A percentile compares a stretch with the other conserved stretches of the same genome.
phyloP scores from a whole-genome alignment of 2,329 filamentous ascomycete genomes.

The Microdochium nivale region DNA sequence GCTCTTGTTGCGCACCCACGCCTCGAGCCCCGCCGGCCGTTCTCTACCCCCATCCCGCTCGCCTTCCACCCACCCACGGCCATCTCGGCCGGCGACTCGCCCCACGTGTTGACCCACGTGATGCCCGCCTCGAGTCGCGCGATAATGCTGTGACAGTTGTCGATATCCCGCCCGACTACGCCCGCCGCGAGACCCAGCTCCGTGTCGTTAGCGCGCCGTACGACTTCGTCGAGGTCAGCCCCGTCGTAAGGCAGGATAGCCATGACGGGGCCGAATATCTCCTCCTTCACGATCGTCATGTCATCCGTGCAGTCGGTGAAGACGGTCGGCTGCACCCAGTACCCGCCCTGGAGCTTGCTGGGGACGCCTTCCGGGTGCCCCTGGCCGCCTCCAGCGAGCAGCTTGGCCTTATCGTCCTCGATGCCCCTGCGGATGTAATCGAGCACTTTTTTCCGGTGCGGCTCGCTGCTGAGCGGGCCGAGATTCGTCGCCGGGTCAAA shows the following conservation, averaged over 20 bases:
- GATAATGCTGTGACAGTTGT: slow-evolving; percentile 63
- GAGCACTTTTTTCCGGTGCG: slow-evolving; percentile 71
- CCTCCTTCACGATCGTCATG: slow-evolving; percentile 73
- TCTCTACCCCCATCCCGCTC: slow-evolving; percentile 82
- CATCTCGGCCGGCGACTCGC: slow-evolving; percentile 89
- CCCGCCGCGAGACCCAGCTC: slow-evolving; percentile 74
- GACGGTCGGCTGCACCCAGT: slow-evolving; percentile 75
- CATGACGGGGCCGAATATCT: slow-evolving; percentile 88
- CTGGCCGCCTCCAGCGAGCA: slow-evolving; percentile 60
- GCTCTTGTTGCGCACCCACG: slow-evolving; percentile 82
- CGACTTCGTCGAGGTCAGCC: slow-evolving; percentile 50
- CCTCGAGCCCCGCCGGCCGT: slow-evolving; percentile 71
- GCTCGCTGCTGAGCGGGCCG: slow-evolving; percentile 68
- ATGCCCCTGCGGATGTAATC: slow-evolving; percentile 69
- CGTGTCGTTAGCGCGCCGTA: slow-evolving; percentile 68
- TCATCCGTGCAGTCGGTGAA: slow-evolving; percentile 79
- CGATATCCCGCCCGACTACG: slow-evolving; percentile 71
- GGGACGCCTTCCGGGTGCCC: slow-evolving; percentile 46
- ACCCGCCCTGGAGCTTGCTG: slow-evolving; percentile 50
- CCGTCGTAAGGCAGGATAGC: slow-evolving; percentile 66
- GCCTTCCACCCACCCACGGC: slow-evolving; percentile 87
- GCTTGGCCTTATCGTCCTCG: slow-evolving; percentile 60
- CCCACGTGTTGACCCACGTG: slow-evolving; percentile 91
- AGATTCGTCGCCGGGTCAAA: slow-evolving; percentile 70
- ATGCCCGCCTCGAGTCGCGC: slow-evolving; percentile 71